Evolutionary conservation across 2,329 filamentous ascomycete genomes (phyloP), one percentile per base, ranked within the genome.

Genomic region (Aspergillus quadrilineatus): DNA sequence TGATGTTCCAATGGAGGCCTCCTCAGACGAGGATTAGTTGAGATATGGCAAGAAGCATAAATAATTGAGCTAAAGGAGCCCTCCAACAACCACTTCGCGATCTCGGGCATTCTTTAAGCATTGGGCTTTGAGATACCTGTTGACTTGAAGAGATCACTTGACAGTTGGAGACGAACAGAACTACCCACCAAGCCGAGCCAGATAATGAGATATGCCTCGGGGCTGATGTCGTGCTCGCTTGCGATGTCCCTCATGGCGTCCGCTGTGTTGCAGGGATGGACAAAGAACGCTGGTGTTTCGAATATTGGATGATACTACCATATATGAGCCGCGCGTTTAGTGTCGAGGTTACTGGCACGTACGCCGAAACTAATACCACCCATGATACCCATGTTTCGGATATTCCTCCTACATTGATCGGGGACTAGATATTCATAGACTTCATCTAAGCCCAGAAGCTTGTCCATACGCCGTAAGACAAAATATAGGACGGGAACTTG

Each of bases 111-210:
- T 22, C 22, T 22, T 22, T 53, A 51, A 59, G 55, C 58, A 55
- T 61, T 58, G 50, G 60, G 57, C 55, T 63, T 55, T 61, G 58
- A 60, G 42, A 65, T 56, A 56, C 58, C 54, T 52, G 61, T 59
- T 37, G 57, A 63, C 59, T 61, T 62, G 59, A 77, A 72, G 52
- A 93, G 83, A 69, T 87, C 84, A 67, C 84, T 82, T 56, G 90
- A 90, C 60, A 95, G 79, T 81, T 85, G 86, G 62, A 97, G 79
- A 56, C 90, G 89, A 41, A 96, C 88, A 63, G 85, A 87, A 50
- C 85, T 85, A 57, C 92, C 93, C 44, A 96, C 85, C 56, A 96
- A 77, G n/a, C 92, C 92, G 60, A 97, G 80, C 92, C 93, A 97
- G 54, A 91, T 77, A 75, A 91, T 83, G 68, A 97, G 80, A 77